phyloP scores from a whole-genome alignment of 306 rosid species.

The Vachellia collinsii region DNA sequence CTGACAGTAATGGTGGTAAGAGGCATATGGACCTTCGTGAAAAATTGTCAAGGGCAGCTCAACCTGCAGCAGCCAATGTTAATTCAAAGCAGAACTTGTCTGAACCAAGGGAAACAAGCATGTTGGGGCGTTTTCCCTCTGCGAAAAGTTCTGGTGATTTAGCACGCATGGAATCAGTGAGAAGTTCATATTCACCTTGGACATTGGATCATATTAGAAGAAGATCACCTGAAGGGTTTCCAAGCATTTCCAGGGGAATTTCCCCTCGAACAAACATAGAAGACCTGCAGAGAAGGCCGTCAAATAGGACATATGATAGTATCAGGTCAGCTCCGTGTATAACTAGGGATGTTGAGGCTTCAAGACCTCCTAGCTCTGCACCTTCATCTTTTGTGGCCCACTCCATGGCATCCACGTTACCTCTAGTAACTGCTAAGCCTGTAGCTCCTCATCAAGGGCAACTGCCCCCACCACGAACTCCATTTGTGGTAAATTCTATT shows the following conservation, averaged over 20 bases:
- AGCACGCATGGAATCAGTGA: slow-evolving; percentile 62
- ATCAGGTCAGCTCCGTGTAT: slow-evolving; percentile 57
- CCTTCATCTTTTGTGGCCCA: slow-evolving; percentile 57
- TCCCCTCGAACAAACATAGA: slow-evolving; percentile 52
- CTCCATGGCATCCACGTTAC: slow-evolving; percentile 53
- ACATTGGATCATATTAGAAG: slow-evolving; percentile 72
- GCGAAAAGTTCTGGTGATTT: slow-evolving; percentile 69
- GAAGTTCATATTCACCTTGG: slow-evolving; percentile 85
- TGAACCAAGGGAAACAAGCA: slow-evolving; percentile 56
- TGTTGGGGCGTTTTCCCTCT: slow-evolving; percentile 56
- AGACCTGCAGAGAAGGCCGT: slow-evolving; percentile 64
- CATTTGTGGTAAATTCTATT: slow-evolving; percentile 60
- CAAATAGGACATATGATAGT: slow-evolving; percentile 61
- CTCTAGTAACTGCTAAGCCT: slow-evolving; percentile 68
- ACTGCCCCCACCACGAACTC: slow-evolving; percentile 65
- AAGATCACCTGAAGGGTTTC: slow-evolving; percentile 55
- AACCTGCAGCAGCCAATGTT: slow-evolving; percentile 35
- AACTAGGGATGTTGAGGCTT: slow-evolving; percentile 60
- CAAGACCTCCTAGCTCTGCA: slow-evolving; percentile 59
- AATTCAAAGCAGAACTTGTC: slow-evolving; percentile 49
- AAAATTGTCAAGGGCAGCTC: slow-evolving; percentile 69
- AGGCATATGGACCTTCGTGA: slow-evolving; percentile 83
- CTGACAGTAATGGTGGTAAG: slow-evolving; percentile 52
- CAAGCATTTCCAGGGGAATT: slow-evolving; percentile 49
- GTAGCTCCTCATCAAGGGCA: slow-evolving; percentile 56